phyloP scores from a whole-genome alignment of 169 alveolate species.

The Plasmodium knowlesi region DNA sequence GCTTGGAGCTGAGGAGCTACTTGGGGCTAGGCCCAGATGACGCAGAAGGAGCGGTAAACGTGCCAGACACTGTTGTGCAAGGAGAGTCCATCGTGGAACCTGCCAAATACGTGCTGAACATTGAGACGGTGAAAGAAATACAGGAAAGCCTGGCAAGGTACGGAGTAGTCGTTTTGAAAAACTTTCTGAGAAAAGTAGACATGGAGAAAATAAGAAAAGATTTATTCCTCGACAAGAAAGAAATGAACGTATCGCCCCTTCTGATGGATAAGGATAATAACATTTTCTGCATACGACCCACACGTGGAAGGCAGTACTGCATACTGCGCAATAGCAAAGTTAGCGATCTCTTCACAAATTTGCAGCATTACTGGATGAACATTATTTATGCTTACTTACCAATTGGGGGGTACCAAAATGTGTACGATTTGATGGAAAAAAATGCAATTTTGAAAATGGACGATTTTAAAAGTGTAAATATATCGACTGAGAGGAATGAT shows the following conservation, averaged over 20 bases:
- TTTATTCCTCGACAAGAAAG: slow-evolving; percentile 31
- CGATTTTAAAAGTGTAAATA: slow-evolving; percentile 5
- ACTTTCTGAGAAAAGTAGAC: slow-evolving; percentile 13
- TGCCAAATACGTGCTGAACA: slow-evolving; percentile 33
- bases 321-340: slow-evolving; percentile 44
- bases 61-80: neutral
- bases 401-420: slow-evolving; percentile 37
- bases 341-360: slow-evolving; percentile 35
- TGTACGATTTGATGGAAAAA: slow-evolving; percentile 1
- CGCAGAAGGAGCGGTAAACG: neutral
- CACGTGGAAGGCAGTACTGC: slow-evolving; percentile 71
- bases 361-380: slow-evolving; percentile 67
- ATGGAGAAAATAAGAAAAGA: slow-evolving; percentile 56
- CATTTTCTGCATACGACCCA: slow-evolving; percentile 63
- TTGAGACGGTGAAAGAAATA: slow-evolving; percentile 45
- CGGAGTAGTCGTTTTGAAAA: slow-evolving; percentile 62
- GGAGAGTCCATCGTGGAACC: neutral
- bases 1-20: slow-evolving; percentile 41
- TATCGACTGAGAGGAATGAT: slow-evolving; percentile 18
- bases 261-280: slow-evolving; percentile 49
- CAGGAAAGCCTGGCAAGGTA: slow-evolving; percentile 23
- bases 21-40: neutral
- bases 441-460: slow-evolving; percentile 6
- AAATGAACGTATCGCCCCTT: slow-evolving; percentile 23
- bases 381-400: slow-evolving; percentile 44